phyloP scores from a whole-genome alignment of 176 grass and related monocot genomes.

The Avena insularis region DNA sequence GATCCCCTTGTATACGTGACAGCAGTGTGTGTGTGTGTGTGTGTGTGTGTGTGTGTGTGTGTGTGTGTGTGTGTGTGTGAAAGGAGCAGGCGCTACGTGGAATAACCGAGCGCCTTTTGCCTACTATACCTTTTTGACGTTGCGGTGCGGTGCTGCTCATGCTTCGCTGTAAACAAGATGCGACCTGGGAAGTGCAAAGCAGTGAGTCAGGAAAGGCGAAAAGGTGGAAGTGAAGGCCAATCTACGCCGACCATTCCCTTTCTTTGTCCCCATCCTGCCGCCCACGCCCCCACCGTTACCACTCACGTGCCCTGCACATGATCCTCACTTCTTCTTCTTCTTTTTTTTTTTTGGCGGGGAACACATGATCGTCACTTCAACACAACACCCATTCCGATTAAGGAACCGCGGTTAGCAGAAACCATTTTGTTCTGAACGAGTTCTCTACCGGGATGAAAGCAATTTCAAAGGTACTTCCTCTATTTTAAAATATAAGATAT shows the following conservation, averaged over 20 bases:
- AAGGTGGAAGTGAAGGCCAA: conserved; percentile 29
- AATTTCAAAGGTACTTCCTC: too few relatives aligned
- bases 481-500: too few relatives aligned
- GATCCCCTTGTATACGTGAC: not conserved
- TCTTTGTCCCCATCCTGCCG: conserved; percentile 44
- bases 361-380: conserved; percentile 19
- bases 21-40: conserved; percentile 21
- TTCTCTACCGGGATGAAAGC: too few relatives aligned
- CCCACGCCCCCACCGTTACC: conserved; percentile 18
- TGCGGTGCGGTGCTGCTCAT: not conserved
- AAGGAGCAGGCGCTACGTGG: conserved; percentile 10
- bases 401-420: too few relatives aligned
- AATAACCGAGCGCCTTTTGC: not conserved
- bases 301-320: conserved; percentile 33
- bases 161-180: not conserved
- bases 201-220: conserved; percentile 24
- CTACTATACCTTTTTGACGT: too few relatives aligned
- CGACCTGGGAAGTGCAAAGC: conserved; percentile 13
- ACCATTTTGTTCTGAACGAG: too few relatives aligned
- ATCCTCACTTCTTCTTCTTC: too few relatives aligned
- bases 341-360: too few relatives aligned
- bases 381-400: not conserved
- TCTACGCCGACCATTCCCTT: conserved; percentile 46
- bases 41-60: conserved; percentile 28
- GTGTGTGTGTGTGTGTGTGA: conserved; percentile 29